Conservation (phyloP, 495 filamentous ascomycete species). For the Aspergillus wentii region DNA sequence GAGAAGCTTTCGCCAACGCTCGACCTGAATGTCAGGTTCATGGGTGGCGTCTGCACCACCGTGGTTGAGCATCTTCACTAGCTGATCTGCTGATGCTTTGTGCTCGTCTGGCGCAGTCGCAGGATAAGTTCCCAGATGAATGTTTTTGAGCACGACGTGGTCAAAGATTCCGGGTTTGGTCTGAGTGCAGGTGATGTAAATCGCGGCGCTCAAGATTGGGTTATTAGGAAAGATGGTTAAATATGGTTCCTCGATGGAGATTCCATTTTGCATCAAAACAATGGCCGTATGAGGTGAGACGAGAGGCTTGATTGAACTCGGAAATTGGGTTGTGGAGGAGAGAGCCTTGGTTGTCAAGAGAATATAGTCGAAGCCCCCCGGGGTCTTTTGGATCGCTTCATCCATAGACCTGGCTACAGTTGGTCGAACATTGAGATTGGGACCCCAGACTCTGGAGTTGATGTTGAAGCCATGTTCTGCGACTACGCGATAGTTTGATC, state of each 20-base stretch:
- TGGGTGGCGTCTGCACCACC: slow-evolving; percentile 34
- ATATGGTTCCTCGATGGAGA: background rate
- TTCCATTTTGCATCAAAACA: slow-evolving; percentile 3
- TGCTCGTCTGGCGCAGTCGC: slow-evolving; percentile 6
- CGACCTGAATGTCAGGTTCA: slow-evolving; percentile 43
- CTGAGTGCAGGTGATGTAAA: background rate
- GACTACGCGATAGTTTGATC: background rate
- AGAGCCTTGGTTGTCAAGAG: background rate
- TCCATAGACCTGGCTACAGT: too few species aligned
- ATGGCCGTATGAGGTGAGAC: background rate
- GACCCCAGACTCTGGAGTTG: too few species aligned
- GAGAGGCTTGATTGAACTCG: background rate
- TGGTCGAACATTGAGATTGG: too few species aligned
- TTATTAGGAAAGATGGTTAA: background rate
- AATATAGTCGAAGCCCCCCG: slow-evolving; percentile 4
- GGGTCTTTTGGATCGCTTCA: too few species aligned
- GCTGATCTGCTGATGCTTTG: slow-evolving; percentile 14
- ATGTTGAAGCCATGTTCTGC: too few species aligned
- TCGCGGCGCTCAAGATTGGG: background rate
- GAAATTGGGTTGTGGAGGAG: background rate
- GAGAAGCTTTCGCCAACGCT: slow-evolving; percentile 49
- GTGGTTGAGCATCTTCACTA: slow-evolving; percentile 27
- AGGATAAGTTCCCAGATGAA: background rate
- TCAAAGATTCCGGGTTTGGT: background rate
- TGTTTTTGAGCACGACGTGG: background rate